Percentiles rank a stretch among this genome's conserved stretches.
phyloP scores from a whole-genome alignment of 129 eudicot species.

The Heracleum sosnowskyi region DNA sequence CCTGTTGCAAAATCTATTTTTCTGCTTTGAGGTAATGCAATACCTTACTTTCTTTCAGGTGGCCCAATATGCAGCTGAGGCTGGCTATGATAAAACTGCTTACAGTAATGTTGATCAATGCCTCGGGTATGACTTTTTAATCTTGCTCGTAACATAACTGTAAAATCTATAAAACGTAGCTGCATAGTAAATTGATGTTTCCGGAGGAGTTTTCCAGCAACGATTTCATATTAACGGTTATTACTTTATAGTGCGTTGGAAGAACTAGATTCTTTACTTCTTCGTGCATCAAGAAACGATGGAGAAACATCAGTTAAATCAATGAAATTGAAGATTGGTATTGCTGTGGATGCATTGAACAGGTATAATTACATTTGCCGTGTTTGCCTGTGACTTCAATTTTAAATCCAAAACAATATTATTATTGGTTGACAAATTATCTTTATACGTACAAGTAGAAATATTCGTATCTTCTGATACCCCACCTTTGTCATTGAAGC shows the following conservation, averaged over 20 bases:
- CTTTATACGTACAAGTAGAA: not conserved
- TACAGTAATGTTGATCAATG: constrained; percentile 73
- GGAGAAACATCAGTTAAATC: constrained; percentile 45
- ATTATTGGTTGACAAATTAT: not conserved
- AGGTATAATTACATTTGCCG: constrained; percentile 25
- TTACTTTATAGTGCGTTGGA: constrained; percentile 62
- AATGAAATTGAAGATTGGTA: constrained; percentile 59
- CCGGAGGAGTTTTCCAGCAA: not conserved
- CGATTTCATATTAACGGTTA: not conserved
- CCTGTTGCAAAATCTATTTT: constrained; percentile 8
- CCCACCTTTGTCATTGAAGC: constrained; percentile 26
- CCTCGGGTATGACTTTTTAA: constrained; percentile 45
- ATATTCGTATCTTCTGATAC: not conserved
- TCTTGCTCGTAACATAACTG: not conserved
- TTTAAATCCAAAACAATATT: not conserved
- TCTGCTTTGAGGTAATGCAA: constrained; percentile 7
- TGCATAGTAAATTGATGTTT: not conserved
- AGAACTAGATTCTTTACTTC: constrained; percentile 78
- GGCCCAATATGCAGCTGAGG: constrained; percentile 84
- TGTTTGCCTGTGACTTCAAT: not conserved
- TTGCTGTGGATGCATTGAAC: constrained; percentile 63
- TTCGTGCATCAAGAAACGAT: constrained; percentile 72
- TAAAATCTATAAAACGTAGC: not conserved
- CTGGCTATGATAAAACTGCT: constrained; percentile 64
- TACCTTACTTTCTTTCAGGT: constrained; percentile 38